Percentiles rank a stretch among this genome's conserved stretches.
Evolutionary conservation across 352 stramenopile genomes (phyloP).

Genomic region (Phytophthora pini): DNA sequence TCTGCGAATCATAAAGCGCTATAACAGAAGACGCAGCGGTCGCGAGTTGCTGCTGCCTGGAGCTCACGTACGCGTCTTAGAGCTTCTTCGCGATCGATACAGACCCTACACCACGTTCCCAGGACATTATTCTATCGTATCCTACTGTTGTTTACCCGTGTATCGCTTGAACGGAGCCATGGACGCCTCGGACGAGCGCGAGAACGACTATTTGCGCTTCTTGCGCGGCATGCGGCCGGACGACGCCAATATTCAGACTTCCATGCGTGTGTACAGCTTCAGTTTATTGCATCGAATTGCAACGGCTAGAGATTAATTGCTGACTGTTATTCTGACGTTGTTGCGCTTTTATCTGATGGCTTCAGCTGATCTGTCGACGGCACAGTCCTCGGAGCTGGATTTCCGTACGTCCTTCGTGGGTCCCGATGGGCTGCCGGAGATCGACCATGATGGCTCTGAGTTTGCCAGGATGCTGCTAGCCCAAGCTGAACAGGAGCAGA

Average conservation of each 20-base stretch:
- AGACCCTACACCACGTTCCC: neutral
- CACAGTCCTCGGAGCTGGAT: slow-evolving; percentile 70
- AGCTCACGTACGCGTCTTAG: neutral
- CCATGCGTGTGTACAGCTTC: slow-evolving; percentile 44
- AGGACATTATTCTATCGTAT: neutral
- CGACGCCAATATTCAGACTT: slow-evolving; percentile 49
- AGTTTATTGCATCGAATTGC: slow-evolving; percentile 4
- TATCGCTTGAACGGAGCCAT: slow-evolving; percentile 17
- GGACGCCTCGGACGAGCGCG: slow-evolving; percentile 46
- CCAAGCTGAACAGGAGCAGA: slow-evolving; percentile 67
- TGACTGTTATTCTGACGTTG: neutral
- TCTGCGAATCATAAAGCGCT: slow-evolving; percentile 1
- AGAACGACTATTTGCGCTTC: slow-evolving; percentile 86
- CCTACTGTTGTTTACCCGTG: neutral
- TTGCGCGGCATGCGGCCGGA: slow-evolving; percentile 71
- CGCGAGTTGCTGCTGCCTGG: neutral
- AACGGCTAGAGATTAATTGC: neutral
- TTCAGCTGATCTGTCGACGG: slow-evolving; percentile 59
- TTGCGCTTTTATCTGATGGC: slow-evolving; percentile 5
- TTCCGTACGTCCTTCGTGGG: slow-evolving; percentile 77
- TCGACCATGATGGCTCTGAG: slow-evolving; percentile 73
- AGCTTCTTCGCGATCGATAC: slow-evolving; percentile 7
- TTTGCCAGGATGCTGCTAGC: slow-evolving; percentile 76
- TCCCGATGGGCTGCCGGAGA: slow-evolving; percentile 60
- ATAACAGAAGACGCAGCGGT: slow-evolving; percentile 2